Base-by-base conservation (phyloP, 1,139 yeast genomes). In the Hemisphaericaspora xylofermentans region DNA sequence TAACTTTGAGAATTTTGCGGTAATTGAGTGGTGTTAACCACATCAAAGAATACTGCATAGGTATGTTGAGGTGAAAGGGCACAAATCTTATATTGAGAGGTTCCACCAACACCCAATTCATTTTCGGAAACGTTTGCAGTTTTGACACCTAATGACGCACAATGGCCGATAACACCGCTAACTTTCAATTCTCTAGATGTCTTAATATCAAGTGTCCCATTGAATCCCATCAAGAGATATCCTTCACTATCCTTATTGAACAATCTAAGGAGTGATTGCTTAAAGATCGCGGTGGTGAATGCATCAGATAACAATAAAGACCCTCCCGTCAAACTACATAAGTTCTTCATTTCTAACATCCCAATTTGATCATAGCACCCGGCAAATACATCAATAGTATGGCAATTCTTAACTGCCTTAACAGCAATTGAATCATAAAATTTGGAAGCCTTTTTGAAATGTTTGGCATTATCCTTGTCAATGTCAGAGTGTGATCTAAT, bases 341-440 rank as follows among this genome's bases (percentile, higher is more conserved):
- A 71, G 45, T 86, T 77, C 66, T 88, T 88, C 98, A 93, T 93
- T 71, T 93, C 99, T 54, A 86, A 84, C 78, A 93, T 84, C 62
- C 99, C 99, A 50, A 91, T 87, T 73, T 93, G 98, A 68, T 93
- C 99, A 61, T 89, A 91, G 68, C 97, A 89, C 46, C 98, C 98
- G 30, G 96, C 98, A 68, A 89, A 91, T 40, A 93, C 81, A 65
- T 93, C 98, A 41, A 93, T 82, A 18, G 94, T 80, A 58, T 89
- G 97, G 19, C 94, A 88, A 60, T 88, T 86, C 41, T 80, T 77
- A 42, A 76, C 77, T 33, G 69, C 71, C 52, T 86, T 85, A 42
- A 82, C 78, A 30, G 96, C 88, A 39, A 93, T 63, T 22, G 75
- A 72, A 50, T 88, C 95, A 65, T 91, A 94, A 60, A 82, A 91